Base-by-base conservation (phyloP, 2,329 filamentous ascomycete genomes). In the Aspergillus viridinutans region DNA sequence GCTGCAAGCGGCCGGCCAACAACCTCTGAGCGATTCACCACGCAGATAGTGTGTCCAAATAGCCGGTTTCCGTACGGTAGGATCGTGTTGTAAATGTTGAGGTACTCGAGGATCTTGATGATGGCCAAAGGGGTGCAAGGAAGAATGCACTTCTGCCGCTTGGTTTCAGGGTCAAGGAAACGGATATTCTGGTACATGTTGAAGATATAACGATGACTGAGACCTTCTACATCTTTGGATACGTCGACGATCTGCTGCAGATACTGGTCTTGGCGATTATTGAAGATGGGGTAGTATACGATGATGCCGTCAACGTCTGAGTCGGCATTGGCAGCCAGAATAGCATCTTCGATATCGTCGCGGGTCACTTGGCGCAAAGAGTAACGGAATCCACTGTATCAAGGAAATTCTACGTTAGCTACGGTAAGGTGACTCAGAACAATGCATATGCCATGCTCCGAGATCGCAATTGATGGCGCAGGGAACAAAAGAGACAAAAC, bases 161-260 rank as follows among this genome's bases (percentile, higher is more conserved):
- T 70, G 47, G 69, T 72, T 35, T 72, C 68, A 25, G 86, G 80
- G 76, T 99, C 94, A 56, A 99, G 82, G 80, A 92, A 97, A 63
- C 94, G 90, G 68, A 96, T 85, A 79, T 99, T 99, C 81, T 97
- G 90, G 79, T 97, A 99, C 92, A 99, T 97, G 83, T 99, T 99
- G 84, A 93, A 92, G 70, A 97, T 89, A 78, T 97, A 92, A 71
- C 87, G 88, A 76, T 97, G 93, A 67, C 89, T 91, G 57, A 99
- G 85, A 38, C 94, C 94, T 76, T 99, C 94, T 64, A 99, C 93
- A 69, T 99, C 94, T 77, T 99, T 97, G 74, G 84, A 79, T 47
- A 96, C 83, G 56, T 90, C 87, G 56, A 97, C 92, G 3, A 95
- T 90, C 78, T 97, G 92, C 78, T 97, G 93, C 64, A 99, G 86